Base-by-base conservation (phyloP, 768 basidiomycete genomes). In the Suillus americanus region DNA sequence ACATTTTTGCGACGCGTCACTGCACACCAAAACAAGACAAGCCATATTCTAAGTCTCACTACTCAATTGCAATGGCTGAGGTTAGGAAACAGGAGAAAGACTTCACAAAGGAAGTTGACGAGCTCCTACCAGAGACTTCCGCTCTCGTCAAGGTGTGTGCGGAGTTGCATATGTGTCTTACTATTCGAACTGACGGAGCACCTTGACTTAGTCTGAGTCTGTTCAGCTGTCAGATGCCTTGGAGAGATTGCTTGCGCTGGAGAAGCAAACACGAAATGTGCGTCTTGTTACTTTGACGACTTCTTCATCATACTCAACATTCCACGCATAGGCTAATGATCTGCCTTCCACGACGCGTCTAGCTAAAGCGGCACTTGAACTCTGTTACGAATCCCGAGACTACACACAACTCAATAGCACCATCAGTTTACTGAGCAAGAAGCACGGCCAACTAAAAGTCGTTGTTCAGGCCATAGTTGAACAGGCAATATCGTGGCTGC, bases 241-340 rank as follows among this genome's bases (percentile, higher is more conserved):
- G 38, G 97, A 99, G 78, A 94, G 92, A 80, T 86, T 99, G 63
- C 83, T 95, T 63, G 78, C 80, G 2, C 82, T 99, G 6, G 97
- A 99, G 80, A 99, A 99, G 79, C 96, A 97, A 76, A 91, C 97
- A 3, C 85, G 97, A 82, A 99, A 98, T 80, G 97, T 94, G 64
- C 51, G 86, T 79, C 5, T 33, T 41, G n/a, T 56, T 45, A 28
- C 2, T 53, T 61, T 59, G 16, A 3, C 1, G 20, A 60, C 25
- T 25, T 3, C 20, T 54, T 28, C 37, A 28, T 28, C 37, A 28
- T 53, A 51, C 59, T 62, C 13, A 68, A 51, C 28, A 65, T 40
- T 41, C n/a, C 28, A 66, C 25, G 23, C 41, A 16, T 72, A 97
- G 97, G 95, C 96, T 18, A 90, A 96, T 63, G 97, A 99, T 83